Evolutionary conservation across 768 basidiomycete species (phyloP).

Genomic region (Tephrocybe rancida): DNA sequence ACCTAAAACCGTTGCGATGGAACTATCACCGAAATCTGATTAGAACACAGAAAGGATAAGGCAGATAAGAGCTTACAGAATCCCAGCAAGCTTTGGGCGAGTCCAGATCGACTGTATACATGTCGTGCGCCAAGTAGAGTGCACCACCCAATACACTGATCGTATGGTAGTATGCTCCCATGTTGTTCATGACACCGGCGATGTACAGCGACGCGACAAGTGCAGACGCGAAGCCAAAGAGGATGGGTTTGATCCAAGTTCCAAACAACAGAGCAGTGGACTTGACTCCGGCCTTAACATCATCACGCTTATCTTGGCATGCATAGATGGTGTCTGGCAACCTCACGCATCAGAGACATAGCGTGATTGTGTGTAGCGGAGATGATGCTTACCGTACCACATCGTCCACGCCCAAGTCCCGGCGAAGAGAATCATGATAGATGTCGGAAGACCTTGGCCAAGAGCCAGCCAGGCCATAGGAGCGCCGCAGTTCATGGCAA

Average conservation of each 20-base stretch:
- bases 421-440: conserved; percentile 15
- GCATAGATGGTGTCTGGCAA: conserved; percentile 58
- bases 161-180: conserved; percentile 11
- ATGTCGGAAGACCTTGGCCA: conserved; percentile 13
- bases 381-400: conserved; percentile 19
- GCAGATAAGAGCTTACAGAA: conserved; percentile 3
- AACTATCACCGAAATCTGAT: conserved; percentile 14
- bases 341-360: not conserved
- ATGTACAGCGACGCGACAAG: conserved; percentile 15
- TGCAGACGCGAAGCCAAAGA: conserved; percentile 8
- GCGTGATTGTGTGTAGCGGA: not conserved
- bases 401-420: conserved; percentile 24
- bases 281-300: conserved; percentile 33
- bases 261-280: conserved; percentile 19
- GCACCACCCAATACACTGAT: conserved; percentile 17
- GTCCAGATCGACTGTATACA: conserved; percentile 14
- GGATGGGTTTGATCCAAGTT: conserved; percentile 16
- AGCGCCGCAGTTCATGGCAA: conserved; percentile 36
- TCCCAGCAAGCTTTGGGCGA: conserved; percentile 19
- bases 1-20: conserved; percentile 20
- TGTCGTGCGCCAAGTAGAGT: conserved; percentile 11
- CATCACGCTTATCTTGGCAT: conserved; percentile 60
- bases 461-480: conserved; percentile 32
- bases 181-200: conserved; percentile 15
- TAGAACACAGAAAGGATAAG: not conserved